Evolutionary conservation across 2,329 filamentous ascomycete genomes (phyloP).

Genomic region (Sarocladium kiliense): DNA sequence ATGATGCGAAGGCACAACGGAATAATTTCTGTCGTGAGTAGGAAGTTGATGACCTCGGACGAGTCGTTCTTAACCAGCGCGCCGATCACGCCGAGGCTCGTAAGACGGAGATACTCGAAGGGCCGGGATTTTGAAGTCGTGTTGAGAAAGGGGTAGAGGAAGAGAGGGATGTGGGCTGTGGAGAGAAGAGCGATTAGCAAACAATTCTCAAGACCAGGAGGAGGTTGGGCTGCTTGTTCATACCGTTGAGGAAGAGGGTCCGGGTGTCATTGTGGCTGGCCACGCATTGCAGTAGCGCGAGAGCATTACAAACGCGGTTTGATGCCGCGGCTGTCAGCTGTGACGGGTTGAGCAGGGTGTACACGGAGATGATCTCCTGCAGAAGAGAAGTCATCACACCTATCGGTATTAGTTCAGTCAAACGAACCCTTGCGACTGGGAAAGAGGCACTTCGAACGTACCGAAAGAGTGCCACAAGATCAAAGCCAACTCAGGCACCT

Average conservation of each 20-base stretch:
- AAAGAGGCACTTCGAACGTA: constrained; percentile 44
- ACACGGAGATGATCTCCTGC: constrained; percentile 98
- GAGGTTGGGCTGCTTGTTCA: constrained; percentile 16
- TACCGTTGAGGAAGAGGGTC: constrained; percentile 89
- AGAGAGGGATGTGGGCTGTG: constrained; percentile 95
- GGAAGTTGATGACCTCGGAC: constrained; percentile 97
- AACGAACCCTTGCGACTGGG: too few relatives aligned
- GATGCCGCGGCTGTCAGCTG: constrained; percentile 96
- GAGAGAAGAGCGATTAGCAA: constrained; percentile 15
- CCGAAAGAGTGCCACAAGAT: constrained; percentile 99
- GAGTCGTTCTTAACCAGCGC: constrained; percentile 98
- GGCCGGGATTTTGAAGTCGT: constrained; percentile 97
- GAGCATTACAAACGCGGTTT: constrained; percentile 94
- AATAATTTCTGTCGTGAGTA: constrained; percentile 97
- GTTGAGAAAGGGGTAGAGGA: constrained; percentile 97
- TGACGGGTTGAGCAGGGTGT: constrained; percentile 91
- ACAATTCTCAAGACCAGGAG: not conserved
- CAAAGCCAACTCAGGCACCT: constrained; percentile 91
- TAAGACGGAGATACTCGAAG: constrained; percentile 95
- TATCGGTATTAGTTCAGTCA: too few relatives aligned
- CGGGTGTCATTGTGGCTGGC: constrained; percentile 96
- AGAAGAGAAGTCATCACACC: constrained; percentile 97
- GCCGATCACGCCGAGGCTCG: constrained; percentile 92
- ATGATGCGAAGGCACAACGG: constrained; percentile 96
- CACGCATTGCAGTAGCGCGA: constrained; percentile 93